Conservation (phyloP, 495 filamentous ascomycete genomes). For the Xylaria curta region DNA sequence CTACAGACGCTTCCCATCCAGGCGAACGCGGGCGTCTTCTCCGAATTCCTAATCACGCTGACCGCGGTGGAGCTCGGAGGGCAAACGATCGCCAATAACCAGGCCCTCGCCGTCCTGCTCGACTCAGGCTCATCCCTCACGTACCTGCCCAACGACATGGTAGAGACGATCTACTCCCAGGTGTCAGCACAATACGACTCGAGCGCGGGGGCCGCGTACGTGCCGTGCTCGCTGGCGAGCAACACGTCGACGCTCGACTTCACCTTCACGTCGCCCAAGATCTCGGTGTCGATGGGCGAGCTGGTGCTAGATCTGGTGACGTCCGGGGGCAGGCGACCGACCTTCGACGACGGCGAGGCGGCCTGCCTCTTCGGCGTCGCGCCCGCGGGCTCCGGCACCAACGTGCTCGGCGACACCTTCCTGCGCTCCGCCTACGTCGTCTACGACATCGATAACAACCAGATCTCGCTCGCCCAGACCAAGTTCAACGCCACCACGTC, state of each 20-base stretch:
- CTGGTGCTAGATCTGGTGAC: slow-evolving; percentile 71
- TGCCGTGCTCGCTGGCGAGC: slow-evolving; percentile 73
- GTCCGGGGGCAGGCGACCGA: slow-evolving; percentile 53
- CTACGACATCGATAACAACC: slow-evolving; percentile 86
- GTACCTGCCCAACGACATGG: slow-evolving; percentile 79
- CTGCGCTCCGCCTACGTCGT: slow-evolving; percentile 91
- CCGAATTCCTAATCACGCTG: slow-evolving; percentile 84
- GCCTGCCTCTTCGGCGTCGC: slow-evolving; percentile 80
- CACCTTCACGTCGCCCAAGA: slow-evolving; percentile 69
- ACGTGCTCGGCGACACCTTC: slow-evolving; percentile 91
- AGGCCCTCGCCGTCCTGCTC: slow-evolving; percentile 75
- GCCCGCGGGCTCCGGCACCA: slow-evolving; percentile 67
- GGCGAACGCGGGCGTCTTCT: slow-evolving; percentile 59
- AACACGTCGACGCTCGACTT: slow-evolving; percentile 68
- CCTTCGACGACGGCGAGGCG: slow-evolving; percentile 65
- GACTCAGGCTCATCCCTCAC: slow-evolving; percentile 93
- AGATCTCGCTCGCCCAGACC: slow-evolving; percentile 86
- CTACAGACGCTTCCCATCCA: slow-evolving; percentile 81
- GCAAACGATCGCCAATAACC: slow-evolving; percentile 56
- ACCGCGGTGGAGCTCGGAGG: slow-evolving; percentile 59
- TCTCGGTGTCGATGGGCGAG: slow-evolving; percentile 76
- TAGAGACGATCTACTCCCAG: slow-evolving; percentile 65
- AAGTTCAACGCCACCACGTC: slow-evolving; percentile 74
- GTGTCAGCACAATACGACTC: slow-evolving; percentile 69
- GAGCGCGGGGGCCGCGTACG: slow-evolving; percentile 64